These are phyloP conservation scores for Vinca minor DNA, from an alignment of 257 asterid species.

Conservation along the genomic window DNA sequence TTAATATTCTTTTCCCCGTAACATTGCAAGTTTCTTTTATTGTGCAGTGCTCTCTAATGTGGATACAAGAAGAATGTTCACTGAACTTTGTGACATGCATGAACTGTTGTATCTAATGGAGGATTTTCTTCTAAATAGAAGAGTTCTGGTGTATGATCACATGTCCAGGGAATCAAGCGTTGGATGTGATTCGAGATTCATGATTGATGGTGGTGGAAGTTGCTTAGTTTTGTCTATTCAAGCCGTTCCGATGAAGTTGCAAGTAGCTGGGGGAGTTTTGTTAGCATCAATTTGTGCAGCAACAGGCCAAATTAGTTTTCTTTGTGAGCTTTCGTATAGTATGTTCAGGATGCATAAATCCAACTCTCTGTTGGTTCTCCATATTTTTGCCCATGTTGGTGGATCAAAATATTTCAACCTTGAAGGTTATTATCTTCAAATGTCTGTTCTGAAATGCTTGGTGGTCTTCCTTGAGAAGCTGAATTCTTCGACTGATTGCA, in stretches of 20 bases:
- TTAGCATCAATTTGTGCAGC: conserved; percentile 68
- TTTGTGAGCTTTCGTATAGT: conserved; percentile 74
- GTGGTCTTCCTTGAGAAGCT: conserved; percentile 58
- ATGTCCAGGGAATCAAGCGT: conserved; percentile 26
- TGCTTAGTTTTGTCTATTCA: conserved; percentile 30
- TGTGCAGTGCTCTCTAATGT: conserved; percentile 57
- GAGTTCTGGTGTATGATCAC: conserved; percentile 34
- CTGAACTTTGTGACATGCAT: conserved; percentile 41
- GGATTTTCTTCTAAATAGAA: conserved; percentile 56
- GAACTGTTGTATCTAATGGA: conserved; percentile 53
- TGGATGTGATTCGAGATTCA: conserved; percentile 25
- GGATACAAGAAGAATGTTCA: conserved; percentile 35
- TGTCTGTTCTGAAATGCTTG: conserved; percentile 63
- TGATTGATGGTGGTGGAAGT: conserved; percentile 34
- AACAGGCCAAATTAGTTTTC: conserved; percentile 51
- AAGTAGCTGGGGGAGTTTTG: conserved; percentile 53
- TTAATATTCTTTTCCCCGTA: conserved; percentile 5
- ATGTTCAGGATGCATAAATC: conserved; percentile 37
- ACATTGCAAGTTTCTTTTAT: conserved; percentile 10
- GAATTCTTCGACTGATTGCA: conserved; percentile 17
- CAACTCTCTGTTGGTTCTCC: conserved; percentile 42
- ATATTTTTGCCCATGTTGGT: conserved; percentile 58
- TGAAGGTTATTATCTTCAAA: conserved; percentile 40
- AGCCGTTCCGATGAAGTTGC: conserved; percentile 45
- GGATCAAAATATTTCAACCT: conserved; percentile 54